A percentile compares a stretch with the other conserved stretches of the same genome.
phyloP scores from a whole-genome alignment of 768 basidiomycete genomes.

The Boletus rufocinnamomeus region DNA sequence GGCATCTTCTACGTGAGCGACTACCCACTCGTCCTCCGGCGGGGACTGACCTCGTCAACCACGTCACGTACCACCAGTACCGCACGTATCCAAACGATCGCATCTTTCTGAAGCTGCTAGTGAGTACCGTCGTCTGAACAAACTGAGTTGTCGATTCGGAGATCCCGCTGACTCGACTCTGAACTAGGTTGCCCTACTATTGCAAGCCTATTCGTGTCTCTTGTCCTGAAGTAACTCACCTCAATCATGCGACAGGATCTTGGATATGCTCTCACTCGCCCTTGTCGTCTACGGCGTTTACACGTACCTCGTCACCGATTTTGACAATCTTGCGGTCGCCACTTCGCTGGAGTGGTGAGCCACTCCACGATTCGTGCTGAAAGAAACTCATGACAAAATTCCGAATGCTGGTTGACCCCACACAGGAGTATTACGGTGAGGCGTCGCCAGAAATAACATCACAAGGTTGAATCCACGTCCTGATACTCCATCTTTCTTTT shows the following conservation, averaged over 20 bases:
- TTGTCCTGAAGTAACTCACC: background rate
- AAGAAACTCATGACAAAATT: background rate
- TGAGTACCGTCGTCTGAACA: background rate
- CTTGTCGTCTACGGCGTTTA: background rate
- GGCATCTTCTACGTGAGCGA: background rate
- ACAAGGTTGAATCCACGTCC: background rate
- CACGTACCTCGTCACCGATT: background rate
- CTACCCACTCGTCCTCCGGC: background rate
- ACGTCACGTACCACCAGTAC: background rate
- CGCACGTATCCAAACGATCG: background rate
- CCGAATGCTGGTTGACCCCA: background rate
- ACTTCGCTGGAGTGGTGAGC: background rate
- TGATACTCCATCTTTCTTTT: background rate
- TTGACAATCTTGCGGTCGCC: background rate
- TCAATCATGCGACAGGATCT: background rate
- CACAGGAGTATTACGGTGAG: background rate
- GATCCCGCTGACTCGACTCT: background rate
- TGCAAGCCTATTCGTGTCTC: background rate
- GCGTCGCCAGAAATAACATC: background rate
- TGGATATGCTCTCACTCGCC: background rate
- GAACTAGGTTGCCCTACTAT: background rate
- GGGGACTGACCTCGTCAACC: background rate
- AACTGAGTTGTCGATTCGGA: background rate
- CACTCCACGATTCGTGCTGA: background rate
- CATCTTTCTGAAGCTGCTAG: background rate